Evolutionary conservation across 768 basidiomycete genomes (phyloP), one percentile per base, ranked within the genome.

Genomic region (Xerocomellus intermedius): DNA sequence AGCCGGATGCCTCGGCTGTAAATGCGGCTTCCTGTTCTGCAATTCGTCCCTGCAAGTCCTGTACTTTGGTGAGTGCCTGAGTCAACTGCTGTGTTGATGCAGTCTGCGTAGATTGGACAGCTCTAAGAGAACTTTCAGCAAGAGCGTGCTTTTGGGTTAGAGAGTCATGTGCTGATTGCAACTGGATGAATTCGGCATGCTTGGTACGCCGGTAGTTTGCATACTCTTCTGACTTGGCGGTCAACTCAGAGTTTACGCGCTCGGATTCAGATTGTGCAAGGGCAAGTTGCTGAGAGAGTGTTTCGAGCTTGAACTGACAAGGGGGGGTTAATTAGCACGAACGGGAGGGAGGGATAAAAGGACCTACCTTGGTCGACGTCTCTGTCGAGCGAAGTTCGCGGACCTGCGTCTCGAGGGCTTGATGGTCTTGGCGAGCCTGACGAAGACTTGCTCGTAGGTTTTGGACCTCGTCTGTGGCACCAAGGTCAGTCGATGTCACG

Each of bases 1-100:
- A 73, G 13, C 84, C 82, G 38, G 80, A 83, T 2, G 86, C 84
- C 68, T 98, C 94, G 54, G 79, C 82, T 0, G 87, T 79, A 67
- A 91, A 95, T 2, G 84, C 85, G 1, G 87, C 84, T 62, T 96
- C 93, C 62, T 91, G 88, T 62, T 91, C 90, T 3, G 91, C 93
- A 13, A 94, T 76, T 57, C 87, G 85, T 6, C 86, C 84, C 35
- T 83, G 84, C 37, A 95, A 77, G 52, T 84, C 84, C 61, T 91
- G 86, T 17, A 91, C 81, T 52, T 86, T 84, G 17, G 84, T 77
- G 41, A 94, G 78, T 1, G 92, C 82, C 58, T 92, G 86, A 0
- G 84, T 85, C 30, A 95, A 79, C 54, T 93, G 89, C 55, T 86
- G 84, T 1, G 83, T 77, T 54, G 94, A 89, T 0, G 83, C 70